Conservation (phyloP, 129 eudicot genomes). For the Escallonia herrerae region DNA sequence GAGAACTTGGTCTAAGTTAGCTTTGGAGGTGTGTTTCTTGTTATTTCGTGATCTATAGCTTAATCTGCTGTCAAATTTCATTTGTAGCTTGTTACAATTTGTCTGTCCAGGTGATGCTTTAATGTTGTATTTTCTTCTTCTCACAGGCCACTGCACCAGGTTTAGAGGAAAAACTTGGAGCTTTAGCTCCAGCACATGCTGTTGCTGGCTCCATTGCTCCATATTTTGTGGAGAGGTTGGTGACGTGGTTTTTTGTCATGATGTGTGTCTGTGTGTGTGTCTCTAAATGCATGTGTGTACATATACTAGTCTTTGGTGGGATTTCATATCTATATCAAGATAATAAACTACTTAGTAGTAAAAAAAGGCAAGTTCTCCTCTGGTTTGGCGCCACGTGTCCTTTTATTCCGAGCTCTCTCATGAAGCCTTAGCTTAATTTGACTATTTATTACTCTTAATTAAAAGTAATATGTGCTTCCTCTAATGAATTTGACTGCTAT, state of each 20-base stretch:
- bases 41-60: not conserved
- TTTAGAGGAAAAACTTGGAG: conserved; percentile 81
- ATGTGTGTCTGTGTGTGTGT: no score
- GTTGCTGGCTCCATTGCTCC: conserved; percentile 82
- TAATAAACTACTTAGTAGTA: no score
- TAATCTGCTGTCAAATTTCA: not conserved
- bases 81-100: not conserved
- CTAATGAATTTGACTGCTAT: no score
- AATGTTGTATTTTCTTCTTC: not conserved
- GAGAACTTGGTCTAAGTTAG: conserved; percentile 64
- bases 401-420: no score
- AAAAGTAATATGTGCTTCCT: no score
- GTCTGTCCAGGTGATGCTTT: not conserved
- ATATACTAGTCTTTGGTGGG: no score
- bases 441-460: no score
- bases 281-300: no score
- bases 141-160: conserved; percentile 84
- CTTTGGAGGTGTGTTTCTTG: conserved; percentile 53
- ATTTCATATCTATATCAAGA: no score
- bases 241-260: not conserved
- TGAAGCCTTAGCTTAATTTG: no score
- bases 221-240: conserved; percentile 78
- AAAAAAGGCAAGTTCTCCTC: no score
- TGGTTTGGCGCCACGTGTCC: no score
- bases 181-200: conserved; percentile 84